Evolutionary conservation across 108 stramenopile genomes (phyloP).

Genomic region (Epithemia pelagica): DNA sequence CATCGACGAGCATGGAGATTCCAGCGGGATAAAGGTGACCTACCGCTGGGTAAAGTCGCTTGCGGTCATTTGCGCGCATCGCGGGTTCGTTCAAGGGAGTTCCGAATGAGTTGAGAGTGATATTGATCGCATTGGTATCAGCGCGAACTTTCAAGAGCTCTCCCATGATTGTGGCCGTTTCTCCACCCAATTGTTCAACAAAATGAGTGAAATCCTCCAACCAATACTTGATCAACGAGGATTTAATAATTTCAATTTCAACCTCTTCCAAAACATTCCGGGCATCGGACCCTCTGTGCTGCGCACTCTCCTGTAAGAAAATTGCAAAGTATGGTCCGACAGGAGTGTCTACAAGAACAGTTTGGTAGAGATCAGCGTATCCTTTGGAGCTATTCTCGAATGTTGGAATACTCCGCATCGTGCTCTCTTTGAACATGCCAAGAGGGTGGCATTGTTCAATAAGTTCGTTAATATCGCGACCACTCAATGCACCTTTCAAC

Average conservation of each 20-base stretch:
- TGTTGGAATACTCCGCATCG: slow-evolving; percentile 95
- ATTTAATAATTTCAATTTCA: slow-evolving; percentile 98
- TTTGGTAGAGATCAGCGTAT: slow-evolving; percentile 97
- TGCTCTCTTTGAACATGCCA: slow-evolving; percentile 96
- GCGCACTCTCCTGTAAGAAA: slow-evolving; percentile 79
- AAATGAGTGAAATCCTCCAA: slow-evolving; percentile 93
- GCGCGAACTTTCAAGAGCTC: slow-evolving; percentile 93
- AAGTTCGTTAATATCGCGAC: slow-evolving; percentile 94
- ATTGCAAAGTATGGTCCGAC: slow-evolving; percentile 94
- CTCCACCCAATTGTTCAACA: slow-evolving; percentile 83
- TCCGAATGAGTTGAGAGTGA: slow-evolving; percentile 97
- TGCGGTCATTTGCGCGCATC: slow-evolving; percentile 93
- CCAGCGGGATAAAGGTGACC: slow-evolving; percentile 97
- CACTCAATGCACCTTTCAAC: slow-evolving; percentile 92
- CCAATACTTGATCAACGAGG: slow-evolving; percentile 96
- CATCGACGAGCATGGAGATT: slow-evolving; percentile 86
- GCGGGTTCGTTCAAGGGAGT: slow-evolving; percentile 91
- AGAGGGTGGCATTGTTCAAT: slow-evolving; percentile 98
- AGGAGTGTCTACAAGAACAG: slow-evolving; percentile 97
- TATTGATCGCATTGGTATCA: slow-evolving; percentile 97
- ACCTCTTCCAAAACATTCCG: slow-evolving; percentile 95
- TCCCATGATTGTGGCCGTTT: slow-evolving; percentile 93
- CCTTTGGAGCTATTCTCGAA: slow-evolving; percentile 91
- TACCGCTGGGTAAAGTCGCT: slow-evolving; percentile 92
- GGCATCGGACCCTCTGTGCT: slow-evolving; percentile 45